Percentiles rank a stretch among this genome's conserved stretches.
These are phyloP conservation scores for Suillus alpinus DNA, from an alignment of 768 basidiomycete genomes.

Conservation along the genomic window DNA sequence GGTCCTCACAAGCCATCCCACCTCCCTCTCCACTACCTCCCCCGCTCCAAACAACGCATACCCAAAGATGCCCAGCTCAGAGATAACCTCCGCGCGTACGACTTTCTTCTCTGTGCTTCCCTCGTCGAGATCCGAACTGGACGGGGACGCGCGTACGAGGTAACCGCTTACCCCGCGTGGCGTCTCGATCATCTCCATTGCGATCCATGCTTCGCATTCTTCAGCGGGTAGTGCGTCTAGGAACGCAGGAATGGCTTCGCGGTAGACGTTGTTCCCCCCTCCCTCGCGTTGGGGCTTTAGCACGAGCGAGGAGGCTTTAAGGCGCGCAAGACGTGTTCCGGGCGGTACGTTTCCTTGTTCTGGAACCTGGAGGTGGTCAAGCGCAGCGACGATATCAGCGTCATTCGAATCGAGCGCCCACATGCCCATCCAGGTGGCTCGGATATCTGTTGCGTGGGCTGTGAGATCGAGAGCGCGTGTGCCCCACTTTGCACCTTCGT, in stretches of 20 bases:
- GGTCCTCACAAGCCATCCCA: slow-evolving; percentile 84
- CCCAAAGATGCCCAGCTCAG: slow-evolving; percentile 91
- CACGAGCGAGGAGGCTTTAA: slow-evolving; percentile 56
- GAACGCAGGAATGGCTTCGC: slow-evolving; percentile 73
- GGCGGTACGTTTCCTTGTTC: slow-evolving; percentile 13
- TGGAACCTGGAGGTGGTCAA: slow-evolving; percentile 1
- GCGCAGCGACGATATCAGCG: slow-evolving; percentile 8
- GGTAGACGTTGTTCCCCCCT: slow-evolving; percentile 95
- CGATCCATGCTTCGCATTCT: slow-evolving; percentile 87
- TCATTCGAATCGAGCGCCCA: slow-evolving; percentile 63
- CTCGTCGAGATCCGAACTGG: not conserved
- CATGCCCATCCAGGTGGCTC: slow-evolving; percentile 85
- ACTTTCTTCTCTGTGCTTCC: slow-evolving; percentile 17
- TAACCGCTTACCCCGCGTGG: slow-evolving; percentile 68
- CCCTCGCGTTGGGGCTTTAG: slow-evolving; percentile 98
- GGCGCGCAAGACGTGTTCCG: slow-evolving; percentile 21
- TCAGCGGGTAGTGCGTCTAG: slow-evolving; percentile 55
- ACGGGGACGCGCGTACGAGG: slow-evolving; percentile 67
- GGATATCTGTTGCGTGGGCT: slow-evolving; percentile 43
- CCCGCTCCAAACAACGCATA: slow-evolving; percentile 72
- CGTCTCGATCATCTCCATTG: slow-evolving; percentile 89
- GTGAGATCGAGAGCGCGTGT: slow-evolving; percentile 28
- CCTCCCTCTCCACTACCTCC: slow-evolving; percentile 53
- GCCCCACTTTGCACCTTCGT: slow-evolving; percentile 34
- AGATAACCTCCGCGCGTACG: slow-evolving; percentile 69